These are phyloP conservation scores for Ophiosphaerella korrae DNA, from an alignment of 2,329 filamentous ascomycete genomes.

Conservation along the genomic window DNA sequence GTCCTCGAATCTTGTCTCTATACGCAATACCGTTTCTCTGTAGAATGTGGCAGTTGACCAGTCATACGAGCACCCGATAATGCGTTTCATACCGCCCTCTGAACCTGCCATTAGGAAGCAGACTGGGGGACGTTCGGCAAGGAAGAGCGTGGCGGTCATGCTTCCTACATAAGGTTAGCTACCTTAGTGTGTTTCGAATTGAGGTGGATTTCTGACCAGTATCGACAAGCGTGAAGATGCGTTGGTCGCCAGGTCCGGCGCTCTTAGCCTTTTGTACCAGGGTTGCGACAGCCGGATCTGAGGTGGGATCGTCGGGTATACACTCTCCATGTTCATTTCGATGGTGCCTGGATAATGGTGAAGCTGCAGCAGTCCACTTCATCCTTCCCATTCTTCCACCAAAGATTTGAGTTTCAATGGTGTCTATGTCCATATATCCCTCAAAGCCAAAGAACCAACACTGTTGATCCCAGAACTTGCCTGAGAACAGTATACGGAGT, in stretches of 20 bases:
- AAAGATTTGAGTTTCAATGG: slow-evolving; percentile 49
- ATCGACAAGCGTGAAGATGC: slow-evolving; percentile 32
- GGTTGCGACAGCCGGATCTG: slow-evolving; percentile 21
- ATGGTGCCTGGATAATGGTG: slow-evolving; percentile 41
- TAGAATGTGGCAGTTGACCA: slow-evolving; percentile 50
- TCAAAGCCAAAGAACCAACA: slow-evolving; percentile 50
- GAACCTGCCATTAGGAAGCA: slow-evolving; percentile 50
- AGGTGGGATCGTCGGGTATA: slow-evolving; percentile 40
- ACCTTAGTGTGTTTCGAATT: slow-evolving; percentile 3
- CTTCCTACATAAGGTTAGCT: slow-evolving; percentile 37
- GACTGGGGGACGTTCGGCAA: slow-evolving; percentile 48
- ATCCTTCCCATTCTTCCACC: slow-evolving; percentile 44
- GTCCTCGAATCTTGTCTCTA: slow-evolving; percentile 48
- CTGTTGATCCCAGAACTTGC: slow-evolving; percentile 49
- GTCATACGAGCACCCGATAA: slow-evolving; percentile 54
- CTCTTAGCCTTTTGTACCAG: slow-evolving; percentile 29
- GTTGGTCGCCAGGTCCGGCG: slow-evolving; percentile 33
- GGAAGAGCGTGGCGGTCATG: slow-evolving; percentile 53
- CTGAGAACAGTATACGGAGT: slow-evolving; percentile 45
- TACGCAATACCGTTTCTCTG: slow-evolving; percentile 52
- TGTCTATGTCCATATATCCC: slow-evolving; percentile 45
- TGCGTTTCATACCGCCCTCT: slow-evolving; percentile 55
- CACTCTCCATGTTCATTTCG: slow-evolving; percentile 36
- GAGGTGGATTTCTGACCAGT: slow-evolving; percentile 35
- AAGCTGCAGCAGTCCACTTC: slow-evolving; percentile 43